Evolutionary conservation across 2,329 filamentous ascomycete genomes (phyloP).

Genomic region (Arthroderma sp.): DNA sequence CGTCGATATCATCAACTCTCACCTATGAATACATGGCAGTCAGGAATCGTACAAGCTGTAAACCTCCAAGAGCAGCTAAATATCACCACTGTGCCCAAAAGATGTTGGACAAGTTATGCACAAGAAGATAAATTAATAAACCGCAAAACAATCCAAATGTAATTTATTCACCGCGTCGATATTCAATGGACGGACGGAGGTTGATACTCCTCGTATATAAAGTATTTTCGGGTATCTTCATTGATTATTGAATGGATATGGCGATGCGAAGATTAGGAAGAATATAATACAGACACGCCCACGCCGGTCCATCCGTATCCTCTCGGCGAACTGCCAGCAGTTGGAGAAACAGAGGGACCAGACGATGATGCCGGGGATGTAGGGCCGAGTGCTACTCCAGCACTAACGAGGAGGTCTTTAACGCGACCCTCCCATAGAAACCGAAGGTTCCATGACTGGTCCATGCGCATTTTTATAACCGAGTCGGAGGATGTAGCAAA

Average conservation of each 20-base stretch:
- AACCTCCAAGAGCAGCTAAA: too few species aligned
- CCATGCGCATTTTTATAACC: constrained; percentile 77
- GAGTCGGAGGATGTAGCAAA: constrained; percentile 48
- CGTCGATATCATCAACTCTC: constrained; percentile 57
- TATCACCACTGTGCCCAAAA: too few species aligned
- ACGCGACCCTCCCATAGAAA: constrained; percentile 85
- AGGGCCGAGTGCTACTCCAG: constrained; percentile 70
- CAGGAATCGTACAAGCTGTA: too few species aligned
- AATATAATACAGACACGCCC: constrained; percentile 30
- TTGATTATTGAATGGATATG: not conserved
- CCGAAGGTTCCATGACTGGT: constrained; percentile 76
- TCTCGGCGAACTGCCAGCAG: constrained; percentile 15
- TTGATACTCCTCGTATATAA: too few species aligned
- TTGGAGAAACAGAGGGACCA: constrained; percentile 13
- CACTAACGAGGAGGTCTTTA: constrained; percentile 83
- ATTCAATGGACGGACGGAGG: too few species aligned
- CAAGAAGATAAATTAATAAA: too few species aligned
- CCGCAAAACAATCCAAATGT: too few species aligned
- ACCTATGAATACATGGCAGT: constrained; percentile 24
- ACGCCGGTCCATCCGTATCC: constrained; percentile 28
- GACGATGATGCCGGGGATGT: constrained; percentile 10
- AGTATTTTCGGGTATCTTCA: too few species aligned
- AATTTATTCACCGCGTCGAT: too few species aligned
- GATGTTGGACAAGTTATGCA: too few species aligned
- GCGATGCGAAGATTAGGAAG: constrained; percentile 18